phyloP scores from a whole-genome alignment of 1,284 basidiomycete genomes.

The Pholiota adiposa region DNA sequence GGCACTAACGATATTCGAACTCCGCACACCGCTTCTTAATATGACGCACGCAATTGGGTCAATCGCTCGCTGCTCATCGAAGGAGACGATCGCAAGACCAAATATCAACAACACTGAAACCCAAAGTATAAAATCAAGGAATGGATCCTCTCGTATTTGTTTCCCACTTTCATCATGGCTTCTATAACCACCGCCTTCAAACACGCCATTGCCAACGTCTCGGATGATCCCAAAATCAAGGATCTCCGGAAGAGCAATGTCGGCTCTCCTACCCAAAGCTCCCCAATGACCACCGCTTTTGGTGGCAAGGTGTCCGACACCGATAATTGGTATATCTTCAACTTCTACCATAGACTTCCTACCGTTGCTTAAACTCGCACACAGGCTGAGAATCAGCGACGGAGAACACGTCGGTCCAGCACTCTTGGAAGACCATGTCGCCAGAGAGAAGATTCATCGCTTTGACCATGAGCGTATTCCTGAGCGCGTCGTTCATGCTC shows the following conservation, averaged over 20 bases:
- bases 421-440: constrained; percentile 70
- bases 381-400: constrained; percentile 57
- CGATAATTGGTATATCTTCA: constrained; percentile 59
- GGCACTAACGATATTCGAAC: no score
- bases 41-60: background rate
- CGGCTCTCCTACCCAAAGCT: constrained; percentile 34
- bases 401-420: constrained; percentile 52
- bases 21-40: no score
- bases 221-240: constrained; percentile 43
- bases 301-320: constrained; percentile 64
- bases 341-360: background rate
- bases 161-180: constrained; percentile 22
- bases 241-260: constrained; percentile 52
- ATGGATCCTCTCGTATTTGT: background rate
- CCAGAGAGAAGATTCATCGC: constrained; percentile 72
- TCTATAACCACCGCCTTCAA: constrained; percentile 27
- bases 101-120: constrained; percentile 18
- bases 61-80: background rate
- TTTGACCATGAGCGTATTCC: constrained; percentile 89
- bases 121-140: background rate
- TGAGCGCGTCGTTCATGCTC: constrained; percentile 77
- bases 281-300: constrained; percentile 62
- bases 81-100: background rate
- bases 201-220: constrained; percentile 27
- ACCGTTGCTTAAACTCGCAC: background rate